These are phyloP conservation scores for Cnidoscolus chayamansa DNA, from an alignment of 441 rosid species.

Conservation along the genomic window DNA sequence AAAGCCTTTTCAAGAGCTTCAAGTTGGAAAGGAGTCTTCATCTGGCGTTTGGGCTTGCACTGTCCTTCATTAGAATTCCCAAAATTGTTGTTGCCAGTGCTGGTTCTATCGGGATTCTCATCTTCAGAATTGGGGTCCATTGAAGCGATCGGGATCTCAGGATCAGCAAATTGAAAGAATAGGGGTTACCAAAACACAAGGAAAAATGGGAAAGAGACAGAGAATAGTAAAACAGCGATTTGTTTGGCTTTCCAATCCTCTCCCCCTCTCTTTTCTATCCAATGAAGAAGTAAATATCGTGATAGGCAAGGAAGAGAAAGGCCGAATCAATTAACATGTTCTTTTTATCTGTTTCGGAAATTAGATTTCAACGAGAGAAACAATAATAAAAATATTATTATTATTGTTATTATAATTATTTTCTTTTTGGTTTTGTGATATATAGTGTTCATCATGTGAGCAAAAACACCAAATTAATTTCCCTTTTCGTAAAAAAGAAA, in stretches of 20 bases:
- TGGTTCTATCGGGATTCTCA: conserved; percentile 36
- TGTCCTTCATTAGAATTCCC: conserved; percentile 46
- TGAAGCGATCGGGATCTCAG: conserved; percentile 13
- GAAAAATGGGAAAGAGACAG: neutral
- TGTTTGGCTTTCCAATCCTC: neutral
- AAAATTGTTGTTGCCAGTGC: neutral
- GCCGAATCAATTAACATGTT: conserved; percentile 26
- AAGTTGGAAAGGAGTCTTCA: conserved; percentile 95
- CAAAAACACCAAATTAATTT: neutral
- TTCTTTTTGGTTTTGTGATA: neutral
- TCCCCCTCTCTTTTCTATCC: conserved; percentile 10
- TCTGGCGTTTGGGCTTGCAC: conserved; percentile 85
- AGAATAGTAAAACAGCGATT: neutral
- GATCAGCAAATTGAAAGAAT: conserved; percentile 15
- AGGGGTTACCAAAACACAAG: conserved; percentile 46
- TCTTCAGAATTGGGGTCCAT: conserved; percentile 66
- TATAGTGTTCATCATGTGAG: neutral
- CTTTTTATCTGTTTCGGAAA: neutral
- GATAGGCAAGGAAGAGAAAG: conserved; percentile 38
- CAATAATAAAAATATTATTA: neutral
- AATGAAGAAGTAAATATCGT: conserved; percentile 35
- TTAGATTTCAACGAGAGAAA: conserved; percentile 13
- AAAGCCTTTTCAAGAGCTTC: conserved; percentile 82
- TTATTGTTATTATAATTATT: neutral
- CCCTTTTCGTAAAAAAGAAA: neutral